phyloP scores from a whole-genome alignment of 2,329 filamentous ascomycete genomes.

The Orbilia quercus region DNA sequence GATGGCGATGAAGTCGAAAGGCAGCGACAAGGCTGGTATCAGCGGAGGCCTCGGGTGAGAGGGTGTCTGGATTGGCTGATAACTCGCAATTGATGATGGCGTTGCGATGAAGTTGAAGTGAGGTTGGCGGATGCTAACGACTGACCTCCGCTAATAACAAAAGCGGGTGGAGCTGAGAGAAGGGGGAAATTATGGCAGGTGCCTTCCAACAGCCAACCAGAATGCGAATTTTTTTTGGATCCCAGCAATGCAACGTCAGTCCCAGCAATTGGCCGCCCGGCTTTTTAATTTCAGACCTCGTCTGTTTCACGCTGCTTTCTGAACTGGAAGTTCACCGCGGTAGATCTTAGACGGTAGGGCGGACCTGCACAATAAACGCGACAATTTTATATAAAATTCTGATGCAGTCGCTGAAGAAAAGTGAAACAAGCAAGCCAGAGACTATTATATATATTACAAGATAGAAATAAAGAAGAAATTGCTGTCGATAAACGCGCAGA shows the following conservation, averaged over 20 bases:
- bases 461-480: not conserved
- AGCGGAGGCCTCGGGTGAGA: conserved; percentile 32
- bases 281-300: conserved; percentile 40
- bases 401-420: not conserved
- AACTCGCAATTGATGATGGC: conserved; percentile 27
- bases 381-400: not conserved
- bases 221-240: conserved; percentile 23
- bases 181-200: conserved; percentile 40
- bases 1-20: conserved; percentile 20
- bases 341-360: not conserved
- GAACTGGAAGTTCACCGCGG: conserved; percentile 24
- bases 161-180: conserved; percentile 18
- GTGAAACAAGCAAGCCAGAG: not conserved
- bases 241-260: conserved; percentile 37
- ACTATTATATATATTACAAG: conserved; percentile 32
- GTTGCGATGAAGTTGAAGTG: conserved; percentile 36
- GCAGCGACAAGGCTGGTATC: conserved; percentile 22
- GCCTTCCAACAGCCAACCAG: conserved; percentile 47
- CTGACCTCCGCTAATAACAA: conserved; percentile 1
- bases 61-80: conserved; percentile 33
- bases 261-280: conserved; percentile 37
- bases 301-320: conserved; percentile 33
- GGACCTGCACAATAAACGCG: not conserved
- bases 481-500: conserved; percentile 14
- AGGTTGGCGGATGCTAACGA: conserved; percentile 22